phyloP scores from a whole-genome alignment of 805 yeast species.

The Zygosaccharomyces rouxii region DNA sequence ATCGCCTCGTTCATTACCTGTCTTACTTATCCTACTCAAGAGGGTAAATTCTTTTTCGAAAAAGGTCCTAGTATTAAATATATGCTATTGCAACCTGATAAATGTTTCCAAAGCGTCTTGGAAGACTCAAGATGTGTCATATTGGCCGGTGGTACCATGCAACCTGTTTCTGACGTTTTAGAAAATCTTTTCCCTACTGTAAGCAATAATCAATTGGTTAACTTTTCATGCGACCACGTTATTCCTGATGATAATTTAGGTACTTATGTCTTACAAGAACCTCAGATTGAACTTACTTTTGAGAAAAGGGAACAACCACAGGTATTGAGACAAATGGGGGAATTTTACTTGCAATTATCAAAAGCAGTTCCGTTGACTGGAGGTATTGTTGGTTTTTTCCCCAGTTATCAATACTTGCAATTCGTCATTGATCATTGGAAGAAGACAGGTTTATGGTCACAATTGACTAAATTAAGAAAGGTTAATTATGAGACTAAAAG shows the following conservation, averaged over 20 bases:
- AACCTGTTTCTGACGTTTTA: slow-evolving; percentile 70
- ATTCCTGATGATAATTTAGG: slow-evolving; percentile 66
- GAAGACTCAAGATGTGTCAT: slow-evolving; percentile 64
- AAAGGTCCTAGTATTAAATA: slow-evolving; percentile 48
- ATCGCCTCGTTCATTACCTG: slow-evolving; percentile 60
- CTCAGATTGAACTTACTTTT: slow-evolving; percentile 62
- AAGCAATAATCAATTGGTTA: slow-evolving; percentile 38
- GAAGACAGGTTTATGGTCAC: slow-evolving; percentile 28
- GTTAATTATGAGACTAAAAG: slow-evolving; percentile 55
- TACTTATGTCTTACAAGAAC: slow-evolving; percentile 48
- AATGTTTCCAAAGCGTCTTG: slow-evolving; percentile 60
- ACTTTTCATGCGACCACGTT: slow-evolving; percentile 77
- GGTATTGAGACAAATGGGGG: slow-evolving; percentile 43
- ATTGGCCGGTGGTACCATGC: slow-evolving; percentile 95
- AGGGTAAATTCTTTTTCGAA: slow-evolving; percentile 71
- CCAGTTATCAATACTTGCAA: slow-evolving; percentile 72
- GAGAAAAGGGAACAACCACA: slow-evolving; percentile 47
- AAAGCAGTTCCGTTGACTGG: slow-evolving; percentile 46
- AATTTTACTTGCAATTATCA: slow-evolving; percentile 33
- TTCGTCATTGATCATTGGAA: slow-evolving; percentile 54
- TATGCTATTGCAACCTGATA: slow-evolving; percentile 75
- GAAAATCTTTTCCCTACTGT: slow-evolving; percentile 63
- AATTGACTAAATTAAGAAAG: slow-evolving; percentile 40
- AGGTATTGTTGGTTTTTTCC: slow-evolving; percentile 79
- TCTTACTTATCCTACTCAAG: slow-evolving; percentile 67